phyloP scores from a whole-genome alignment of 495 filamentous ascomycete species.

The Penicillium diatomitis region DNA sequence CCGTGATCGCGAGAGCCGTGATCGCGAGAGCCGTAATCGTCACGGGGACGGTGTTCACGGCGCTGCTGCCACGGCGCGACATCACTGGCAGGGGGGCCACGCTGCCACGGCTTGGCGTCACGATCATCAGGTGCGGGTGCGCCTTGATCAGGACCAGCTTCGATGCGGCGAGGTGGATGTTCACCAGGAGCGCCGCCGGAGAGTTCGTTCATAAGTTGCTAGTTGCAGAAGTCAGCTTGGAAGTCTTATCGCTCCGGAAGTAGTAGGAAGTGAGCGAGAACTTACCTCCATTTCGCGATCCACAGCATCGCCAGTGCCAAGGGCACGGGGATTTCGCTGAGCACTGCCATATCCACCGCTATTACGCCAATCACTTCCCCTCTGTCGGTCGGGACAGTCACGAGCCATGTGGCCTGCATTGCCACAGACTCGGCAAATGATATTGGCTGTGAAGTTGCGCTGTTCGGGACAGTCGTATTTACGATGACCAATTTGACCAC shows the following conservation, averaged over 20 bases:
- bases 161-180: constrained; percentile 69
- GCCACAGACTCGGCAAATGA: constrained; percentile 98
- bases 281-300: constrained; percentile 92
- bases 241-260: too few relatives aligned
- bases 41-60: constrained; percentile 45
- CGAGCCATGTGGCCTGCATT: constrained; percentile 89
- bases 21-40: constrained; percentile 42
- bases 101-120: constrained; percentile 82
- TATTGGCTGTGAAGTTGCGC: constrained; percentile 94
- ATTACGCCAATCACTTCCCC: constrained; percentile 87
- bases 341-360: constrained; percentile 31
- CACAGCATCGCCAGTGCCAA: constrained; percentile 72
- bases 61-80: constrained; percentile 67
- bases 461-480: constrained; percentile 99
- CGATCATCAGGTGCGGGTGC: constrained; percentile 41
- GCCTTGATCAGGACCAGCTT: constrained; percentile 61
- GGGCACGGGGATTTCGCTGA: constrained; percentile 48
- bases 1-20: constrained; percentile 39
- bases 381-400: constrained; percentile 87
- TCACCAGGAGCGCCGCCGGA: constrained; percentile 62
- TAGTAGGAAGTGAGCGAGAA: not conserved
- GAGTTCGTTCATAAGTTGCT: constrained; percentile 98
- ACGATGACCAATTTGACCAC: constrained; percentile 94
- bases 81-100: constrained; percentile 63
- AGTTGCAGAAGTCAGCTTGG: constrained; percentile 21